Conservation (phyloP, 495 filamentous ascomycete species). For the Aspergillus saccharolyticus region DNA sequence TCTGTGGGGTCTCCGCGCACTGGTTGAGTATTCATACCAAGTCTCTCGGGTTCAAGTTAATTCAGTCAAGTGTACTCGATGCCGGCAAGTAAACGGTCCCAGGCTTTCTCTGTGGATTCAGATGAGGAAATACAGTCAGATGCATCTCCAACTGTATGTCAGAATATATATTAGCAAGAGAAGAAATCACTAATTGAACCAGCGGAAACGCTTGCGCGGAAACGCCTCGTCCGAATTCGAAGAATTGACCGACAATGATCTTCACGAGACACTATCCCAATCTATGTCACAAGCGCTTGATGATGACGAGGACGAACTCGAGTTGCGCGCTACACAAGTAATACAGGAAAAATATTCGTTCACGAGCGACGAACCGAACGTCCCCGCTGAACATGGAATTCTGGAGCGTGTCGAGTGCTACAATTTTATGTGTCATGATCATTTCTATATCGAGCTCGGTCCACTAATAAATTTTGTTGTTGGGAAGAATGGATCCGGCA, state of each 20-base stretch:
- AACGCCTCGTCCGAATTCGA: slow-evolving; percentile 22
- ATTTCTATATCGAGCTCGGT: slow-evolving; percentile 74
- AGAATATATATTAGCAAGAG: neutral
- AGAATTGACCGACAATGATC: slow-evolving; percentile 23
- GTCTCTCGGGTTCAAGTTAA: neutral
- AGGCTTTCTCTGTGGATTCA: slow-evolving; percentile 40
- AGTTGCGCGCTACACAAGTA: slow-evolving; percentile 66
- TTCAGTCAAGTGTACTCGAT: slow-evolving; percentile 22
- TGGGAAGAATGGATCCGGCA: slow-evolving; percentile 97
- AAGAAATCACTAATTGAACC: slow-evolving; percentile 13
- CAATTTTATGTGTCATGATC: slow-evolving; percentile 93
- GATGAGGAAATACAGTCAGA: slow-evolving; percentile 44
- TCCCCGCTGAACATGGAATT: slow-evolving; percentile 75
- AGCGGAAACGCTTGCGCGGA: slow-evolving; percentile 38
- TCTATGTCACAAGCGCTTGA: slow-evolving; percentile 35
- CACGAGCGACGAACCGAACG: slow-evolving; percentile 56
- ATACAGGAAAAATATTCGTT: slow-evolving; percentile 55
- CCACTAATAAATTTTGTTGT: slow-evolving; percentile 97
- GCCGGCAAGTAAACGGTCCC: slow-evolving; percentile 45
- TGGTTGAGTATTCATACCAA: neutral
- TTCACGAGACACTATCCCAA: slow-evolving; percentile 17
- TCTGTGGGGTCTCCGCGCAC: neutral
- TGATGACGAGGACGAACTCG: slow-evolving; percentile 46
- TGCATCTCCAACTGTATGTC: slow-evolving; percentile 29
- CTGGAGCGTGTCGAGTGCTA: slow-evolving; percentile 77